These are phyloP conservation scores for Arthrobotrys musiformis DNA, from an alignment of 2,329 filamentous ascomycete genomes.

Conservation along the genomic window DNA sequence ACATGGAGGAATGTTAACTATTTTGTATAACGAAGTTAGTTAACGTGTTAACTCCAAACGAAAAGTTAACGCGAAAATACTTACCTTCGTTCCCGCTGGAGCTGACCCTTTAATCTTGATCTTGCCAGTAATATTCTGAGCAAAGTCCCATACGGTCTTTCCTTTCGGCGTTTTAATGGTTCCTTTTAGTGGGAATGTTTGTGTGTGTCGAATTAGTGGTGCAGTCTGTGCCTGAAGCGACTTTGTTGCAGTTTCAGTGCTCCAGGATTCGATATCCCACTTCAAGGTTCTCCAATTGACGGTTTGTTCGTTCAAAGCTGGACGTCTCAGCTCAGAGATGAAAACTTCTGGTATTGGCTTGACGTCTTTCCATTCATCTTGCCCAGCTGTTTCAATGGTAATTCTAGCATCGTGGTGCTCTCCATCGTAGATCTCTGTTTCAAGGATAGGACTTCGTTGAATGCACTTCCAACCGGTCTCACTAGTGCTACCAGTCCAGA, in stretches of 20 bases:
- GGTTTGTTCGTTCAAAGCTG: background rate
- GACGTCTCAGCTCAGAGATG: background rate
- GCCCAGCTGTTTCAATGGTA: background rate
- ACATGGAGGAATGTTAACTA: slow-evolving; percentile 39
- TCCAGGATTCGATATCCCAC: slow-evolving; percentile 21
- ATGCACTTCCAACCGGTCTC: slow-evolving; percentile 44
- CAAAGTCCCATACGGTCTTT: slow-evolving; percentile 36
- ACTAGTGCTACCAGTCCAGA: slow-evolving; percentile 23
- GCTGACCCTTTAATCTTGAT: slow-evolving; percentile 43
- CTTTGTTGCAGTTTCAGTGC: background rate
- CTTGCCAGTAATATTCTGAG: slow-evolving; percentile 43
- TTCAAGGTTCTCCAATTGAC: slow-evolving; percentile 10
- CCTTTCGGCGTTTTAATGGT: slow-evolving; percentile 22
- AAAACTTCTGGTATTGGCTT: slow-evolving; percentile 21
- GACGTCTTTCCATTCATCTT: slow-evolving; percentile 31
- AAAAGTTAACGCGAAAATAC: too few relatives aligned
- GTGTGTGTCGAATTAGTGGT: slow-evolving; percentile 35
- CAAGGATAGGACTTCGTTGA: slow-evolving; percentile 23
- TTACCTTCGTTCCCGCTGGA: slow-evolving; percentile 24
- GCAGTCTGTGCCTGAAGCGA: slow-evolving; percentile 35
- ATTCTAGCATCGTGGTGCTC: slow-evolving; percentile 41
- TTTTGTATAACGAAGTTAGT: background rate
- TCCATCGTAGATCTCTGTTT: slow-evolving; percentile 45
- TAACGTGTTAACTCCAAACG: too few relatives aligned
- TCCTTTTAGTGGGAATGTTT: slow-evolving; percentile 20